Conservation (phyloP, 176 grass and related monocot species). For the Paspalum notatum region DNA sequence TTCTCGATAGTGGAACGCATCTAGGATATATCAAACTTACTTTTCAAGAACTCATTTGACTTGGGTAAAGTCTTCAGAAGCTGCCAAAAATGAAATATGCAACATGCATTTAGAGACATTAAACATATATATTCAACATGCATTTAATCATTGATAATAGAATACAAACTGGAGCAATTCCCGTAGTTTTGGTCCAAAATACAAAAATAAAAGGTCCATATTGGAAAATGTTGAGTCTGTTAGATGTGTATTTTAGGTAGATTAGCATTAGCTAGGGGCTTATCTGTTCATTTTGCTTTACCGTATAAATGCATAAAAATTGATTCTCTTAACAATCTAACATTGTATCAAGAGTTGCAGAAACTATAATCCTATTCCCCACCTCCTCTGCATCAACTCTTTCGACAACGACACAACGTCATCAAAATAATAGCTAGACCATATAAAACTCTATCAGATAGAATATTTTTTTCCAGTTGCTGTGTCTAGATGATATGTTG, state of each 20-base stretch:
- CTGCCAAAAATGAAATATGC: constrained; percentile 50
- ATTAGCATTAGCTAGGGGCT: neutral
- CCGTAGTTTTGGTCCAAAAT: constrained; percentile 10
- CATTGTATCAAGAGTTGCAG: too few relatives aligned
- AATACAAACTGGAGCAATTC: constrained; percentile 12
- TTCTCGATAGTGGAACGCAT: constrained; percentile 34
- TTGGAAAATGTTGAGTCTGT: neutral
- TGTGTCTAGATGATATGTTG: neutral
- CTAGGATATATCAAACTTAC: constrained; percentile 59
- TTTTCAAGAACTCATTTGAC: constrained; percentile 73
- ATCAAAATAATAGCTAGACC: constrained; percentile 13
- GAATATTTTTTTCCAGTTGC: neutral
- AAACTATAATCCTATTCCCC: neutral
- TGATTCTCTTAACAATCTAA: too few relatives aligned
- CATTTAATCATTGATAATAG: constrained; percentile 20
- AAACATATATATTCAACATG: constrained; percentile 11
- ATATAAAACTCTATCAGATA: constrained; percentile 22
- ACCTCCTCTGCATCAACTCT: neutral
- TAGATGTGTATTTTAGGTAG: neutral
- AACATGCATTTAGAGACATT: constrained; percentile 16
- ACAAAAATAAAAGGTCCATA: constrained; percentile 29
- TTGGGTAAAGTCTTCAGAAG: constrained; percentile 72
- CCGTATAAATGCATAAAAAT: neutral
- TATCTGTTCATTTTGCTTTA: neutral
- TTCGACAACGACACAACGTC: neutral